phyloP scores from a whole-genome alignment of 768 basidiomycete species.

The Boletus edulis region DNA sequence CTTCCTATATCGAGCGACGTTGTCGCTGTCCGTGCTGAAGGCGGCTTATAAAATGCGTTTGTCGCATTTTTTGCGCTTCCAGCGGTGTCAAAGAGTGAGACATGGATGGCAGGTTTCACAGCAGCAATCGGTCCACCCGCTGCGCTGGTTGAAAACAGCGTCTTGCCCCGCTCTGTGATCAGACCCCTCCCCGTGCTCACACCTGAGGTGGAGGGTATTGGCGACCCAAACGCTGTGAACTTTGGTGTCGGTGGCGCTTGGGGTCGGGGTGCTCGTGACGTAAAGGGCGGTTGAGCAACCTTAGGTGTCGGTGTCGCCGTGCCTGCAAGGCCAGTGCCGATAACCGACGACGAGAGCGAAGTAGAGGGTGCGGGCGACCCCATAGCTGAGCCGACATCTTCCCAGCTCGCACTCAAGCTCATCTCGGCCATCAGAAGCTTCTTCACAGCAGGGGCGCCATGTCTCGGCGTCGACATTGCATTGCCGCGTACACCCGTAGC shows the following conservation, averaged over 20 bases:
- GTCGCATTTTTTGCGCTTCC: constrained; percentile 50
- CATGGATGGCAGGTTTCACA: constrained; percentile 7
- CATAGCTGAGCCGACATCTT: constrained; percentile 41
- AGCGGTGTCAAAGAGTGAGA: constrained; percentile 40
- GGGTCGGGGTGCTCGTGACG: neutral
- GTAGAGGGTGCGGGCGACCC: constrained; percentile 6
- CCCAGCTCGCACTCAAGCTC: constrained; percentile 63
- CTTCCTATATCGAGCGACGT: constrained; percentile 1
- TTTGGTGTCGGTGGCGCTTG: constrained; percentile 16
- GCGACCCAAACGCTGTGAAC: constrained; percentile 28
- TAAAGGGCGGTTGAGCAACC: constrained; percentile 8
- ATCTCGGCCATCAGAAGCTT: constrained; percentile 26
- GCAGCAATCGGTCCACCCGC: neutral
- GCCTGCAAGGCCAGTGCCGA: neutral
- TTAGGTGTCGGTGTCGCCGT: constrained; percentile 3
- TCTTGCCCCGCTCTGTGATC: constrained; percentile 16
- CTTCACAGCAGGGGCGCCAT: constrained; percentile 13
- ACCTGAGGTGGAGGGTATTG: constrained; percentile 11
- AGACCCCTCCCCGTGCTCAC: constrained; percentile 1
- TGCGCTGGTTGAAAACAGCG: constrained; percentile 9
- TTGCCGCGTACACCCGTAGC: constrained; percentile 23
- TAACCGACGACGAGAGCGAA: constrained; percentile 7
- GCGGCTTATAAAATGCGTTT: constrained; percentile 70
- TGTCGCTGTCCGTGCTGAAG: constrained; percentile 19
- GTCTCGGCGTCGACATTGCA: constrained; percentile 1